Conservation (phyloP, 177 flowering plant genomes). For the Tripterygium wilfordii region DNA sequence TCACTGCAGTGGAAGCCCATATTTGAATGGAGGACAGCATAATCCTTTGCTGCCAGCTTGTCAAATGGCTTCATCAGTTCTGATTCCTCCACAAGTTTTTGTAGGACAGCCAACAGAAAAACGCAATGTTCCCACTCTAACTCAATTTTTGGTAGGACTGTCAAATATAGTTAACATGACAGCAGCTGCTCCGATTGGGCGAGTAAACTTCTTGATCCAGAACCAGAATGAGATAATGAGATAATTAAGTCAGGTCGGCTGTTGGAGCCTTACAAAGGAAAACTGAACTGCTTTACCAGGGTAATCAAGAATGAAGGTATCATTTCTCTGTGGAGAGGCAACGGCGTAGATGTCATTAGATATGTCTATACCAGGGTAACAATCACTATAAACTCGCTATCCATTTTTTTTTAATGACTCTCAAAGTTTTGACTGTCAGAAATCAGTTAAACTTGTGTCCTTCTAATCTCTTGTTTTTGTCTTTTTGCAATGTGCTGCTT, state of each 20-base stretch:
- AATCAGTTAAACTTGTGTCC: too few relatives aligned
- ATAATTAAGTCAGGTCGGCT: conserved; percentile 70
- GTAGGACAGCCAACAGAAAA: conserved; percentile 61
- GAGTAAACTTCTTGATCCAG: conserved; percentile 77
- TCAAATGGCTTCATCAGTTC: conserved; percentile 10
- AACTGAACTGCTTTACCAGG: conserved; percentile 65
- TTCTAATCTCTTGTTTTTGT: too few relatives aligned
- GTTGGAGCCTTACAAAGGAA: conserved; percentile 77
- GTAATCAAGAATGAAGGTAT: conserved; percentile 81
- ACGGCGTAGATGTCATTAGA: conserved; percentile 79
- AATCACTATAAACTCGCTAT: too few relatives aligned
- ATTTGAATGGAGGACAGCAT: background rate
- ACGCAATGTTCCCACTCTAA: conserved; percentile 39
- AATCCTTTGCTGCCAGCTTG: background rate
- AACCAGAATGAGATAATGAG: conserved; percentile 87
- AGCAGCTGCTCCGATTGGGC: conserved; percentile 85
- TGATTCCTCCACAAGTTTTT: conserved; percentile 24
- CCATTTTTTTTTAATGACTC: too few relatives aligned
- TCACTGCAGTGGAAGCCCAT: background rate
- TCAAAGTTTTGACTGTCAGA: too few relatives aligned
- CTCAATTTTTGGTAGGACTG: conserved; percentile 85
- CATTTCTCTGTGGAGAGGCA: conserved; percentile 78
- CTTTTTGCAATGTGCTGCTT: too few relatives aligned
- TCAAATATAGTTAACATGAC: conserved; percentile 84
- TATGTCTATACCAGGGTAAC: conserved; percentile 86